Conservation (phyloP, 2,329 filamentous ascomycete genomes). For the Canariomyces notabilis region DNA sequence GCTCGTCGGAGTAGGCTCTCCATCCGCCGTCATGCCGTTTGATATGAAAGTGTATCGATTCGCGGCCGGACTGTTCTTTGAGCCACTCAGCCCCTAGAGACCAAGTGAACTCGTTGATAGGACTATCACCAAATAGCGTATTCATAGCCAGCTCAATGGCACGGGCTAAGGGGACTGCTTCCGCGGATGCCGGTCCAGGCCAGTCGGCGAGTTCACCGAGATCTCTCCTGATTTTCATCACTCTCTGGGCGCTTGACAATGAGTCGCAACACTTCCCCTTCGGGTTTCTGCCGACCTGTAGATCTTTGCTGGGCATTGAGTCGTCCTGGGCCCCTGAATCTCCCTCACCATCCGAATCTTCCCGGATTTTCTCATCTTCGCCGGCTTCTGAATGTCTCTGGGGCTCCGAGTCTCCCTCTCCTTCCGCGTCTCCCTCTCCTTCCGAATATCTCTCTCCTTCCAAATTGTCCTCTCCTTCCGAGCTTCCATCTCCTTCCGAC, state of each 20-base stretch:
- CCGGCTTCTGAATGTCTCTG: too few species aligned
- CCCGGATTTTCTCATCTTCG: too few species aligned
- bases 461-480: too few species aligned
- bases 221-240: slow-evolving; percentile 18
- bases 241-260: slow-evolving; percentile 7
- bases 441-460: too few species aligned
- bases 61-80: neutral
- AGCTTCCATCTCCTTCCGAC: too few species aligned
- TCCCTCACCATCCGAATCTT: too few species aligned
- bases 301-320: too few species aligned
- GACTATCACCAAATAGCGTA: slow-evolving; percentile 9
- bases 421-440: too few species aligned
- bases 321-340: too few species aligned
- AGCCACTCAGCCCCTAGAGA: neutral
- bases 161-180: slow-evolving; percentile 13
- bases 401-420: too few species aligned
- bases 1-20: slow-evolving; percentile 20
- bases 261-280: too few species aligned
- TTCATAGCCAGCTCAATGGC: slow-evolving; percentile 25
- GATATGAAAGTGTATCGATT: slow-evolving; percentile 10
- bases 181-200: slow-evolving; percentile 19
- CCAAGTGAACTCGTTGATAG: neutral
- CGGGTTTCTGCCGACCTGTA: too few species aligned
- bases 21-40: slow-evolving; percentile 12
- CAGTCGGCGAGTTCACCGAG: slow-evolving; percentile 23